phyloP scores from a whole-genome alignment of 805 yeast genomes.

The Myxozyma vanderwaltii region DNA sequence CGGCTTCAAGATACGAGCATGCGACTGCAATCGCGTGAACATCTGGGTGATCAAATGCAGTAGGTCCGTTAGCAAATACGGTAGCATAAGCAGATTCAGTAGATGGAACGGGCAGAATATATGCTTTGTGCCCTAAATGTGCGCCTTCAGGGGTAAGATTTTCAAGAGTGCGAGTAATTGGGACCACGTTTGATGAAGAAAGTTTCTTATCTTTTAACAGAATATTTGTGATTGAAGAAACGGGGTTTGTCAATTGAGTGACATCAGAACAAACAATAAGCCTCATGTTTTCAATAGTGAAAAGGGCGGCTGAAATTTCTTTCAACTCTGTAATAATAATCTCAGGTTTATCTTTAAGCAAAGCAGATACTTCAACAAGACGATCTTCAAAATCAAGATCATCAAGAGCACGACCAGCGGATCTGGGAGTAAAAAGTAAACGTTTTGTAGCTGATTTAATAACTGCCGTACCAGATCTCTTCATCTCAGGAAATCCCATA shows the following conservation, averaged over 20 bases:
- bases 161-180: slow-evolving; percentile 49
- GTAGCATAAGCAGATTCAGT: slow-evolving; percentile 77
- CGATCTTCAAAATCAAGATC: slow-evolving; percentile 62
- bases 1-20: slow-evolving; percentile 74
- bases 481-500: slow-evolving; percentile 61
- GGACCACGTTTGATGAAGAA: slow-evolving; percentile 35
- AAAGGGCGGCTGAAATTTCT: slow-evolving; percentile 57
- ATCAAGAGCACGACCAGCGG: slow-evolving; percentile 69
- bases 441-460: slow-evolving; percentile 63
- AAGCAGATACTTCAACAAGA: slow-evolving; percentile 51
- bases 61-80: slow-evolving; percentile 61
- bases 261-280: slow-evolving; percentile 73
- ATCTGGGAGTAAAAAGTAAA: slow-evolving; percentile 56
- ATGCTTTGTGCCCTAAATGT: slow-evolving; percentile 56
- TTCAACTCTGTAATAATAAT: slow-evolving; percentile 49
- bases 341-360: slow-evolving; percentile 52
- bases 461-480: slow-evolving; percentile 66
- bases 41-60: slow-evolving; percentile 58
- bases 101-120: slow-evolving; percentile 73
- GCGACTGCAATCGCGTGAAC: slow-evolving; percentile 71
- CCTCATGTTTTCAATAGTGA: slow-evolving; percentile 62
- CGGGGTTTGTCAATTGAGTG: slow-evolving; percentile 54
- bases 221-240: slow-evolving; percentile 40
- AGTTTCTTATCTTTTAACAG: neutral
- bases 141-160: slow-evolving; percentile 61